A percentile compares a stretch with the other conserved stretches of the same genome.
Evolutionary conservation across 441 rosid genomes (phyloP).

Genomic region (Flueggea neowawraea): DNA sequence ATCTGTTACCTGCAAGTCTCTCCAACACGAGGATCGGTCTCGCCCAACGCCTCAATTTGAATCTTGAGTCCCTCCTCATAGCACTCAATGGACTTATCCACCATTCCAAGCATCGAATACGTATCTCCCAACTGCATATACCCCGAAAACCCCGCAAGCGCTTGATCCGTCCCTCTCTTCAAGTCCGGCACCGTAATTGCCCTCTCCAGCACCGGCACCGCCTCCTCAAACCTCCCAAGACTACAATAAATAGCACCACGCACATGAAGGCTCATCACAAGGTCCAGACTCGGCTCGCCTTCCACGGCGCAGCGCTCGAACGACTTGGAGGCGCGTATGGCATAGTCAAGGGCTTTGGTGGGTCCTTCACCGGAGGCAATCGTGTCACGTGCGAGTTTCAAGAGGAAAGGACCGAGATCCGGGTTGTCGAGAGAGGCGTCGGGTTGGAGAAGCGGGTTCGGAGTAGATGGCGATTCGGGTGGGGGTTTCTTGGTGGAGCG

Average conservation of each 20-base stretch:
- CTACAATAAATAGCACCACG: conserved; percentile 93
- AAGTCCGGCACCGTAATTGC: conserved; percentile 79
- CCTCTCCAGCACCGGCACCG: conserved; percentile 78
- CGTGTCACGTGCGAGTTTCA: conserved; percentile 88
- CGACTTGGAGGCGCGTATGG: conserved; percentile 85
- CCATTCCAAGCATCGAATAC: conserved; percentile 88
- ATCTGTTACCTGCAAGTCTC: conserved; percentile 90
- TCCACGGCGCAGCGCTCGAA: conserved; percentile 77
- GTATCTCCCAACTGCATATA: conserved; percentile 98
- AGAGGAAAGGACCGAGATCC: conserved; percentile 96
- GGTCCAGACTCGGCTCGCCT: conserved; percentile 73
- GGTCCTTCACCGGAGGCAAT: conserved; percentile 96
- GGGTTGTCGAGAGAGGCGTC: conserved; percentile 92
- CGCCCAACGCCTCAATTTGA: conserved; percentile 93
- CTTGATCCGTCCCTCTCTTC: conserved; percentile 75
- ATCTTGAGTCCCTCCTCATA: conserved; percentile 92
- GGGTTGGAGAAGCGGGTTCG: conserved; percentile 17
- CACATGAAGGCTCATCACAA: conserved; percentile 97
- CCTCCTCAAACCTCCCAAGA: conserved; percentile 88
- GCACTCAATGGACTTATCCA: conserved; percentile 75
- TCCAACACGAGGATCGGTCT: conserved; percentile 93
- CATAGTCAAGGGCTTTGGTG: conserved; percentile 78
- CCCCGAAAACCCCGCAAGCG: conserved; percentile 93
- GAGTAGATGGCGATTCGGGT: conserved; percentile 42
- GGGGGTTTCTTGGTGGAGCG: conserved; percentile 69